Base-by-base conservation (phyloP, 2,329 filamentous ascomycete species). In the Cordyceps javanica region DNA sequence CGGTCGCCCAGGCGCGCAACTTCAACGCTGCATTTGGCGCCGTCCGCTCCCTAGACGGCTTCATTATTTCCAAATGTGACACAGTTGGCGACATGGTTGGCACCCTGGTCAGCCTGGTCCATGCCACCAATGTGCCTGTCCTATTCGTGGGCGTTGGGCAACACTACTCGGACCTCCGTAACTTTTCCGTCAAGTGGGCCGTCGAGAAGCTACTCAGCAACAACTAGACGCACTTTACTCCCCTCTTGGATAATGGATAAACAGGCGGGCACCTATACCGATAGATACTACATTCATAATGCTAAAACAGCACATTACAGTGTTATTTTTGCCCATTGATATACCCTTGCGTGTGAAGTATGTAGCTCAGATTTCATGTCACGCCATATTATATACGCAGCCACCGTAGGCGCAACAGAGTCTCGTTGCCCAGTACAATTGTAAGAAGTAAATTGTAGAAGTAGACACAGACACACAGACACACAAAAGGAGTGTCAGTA, bases 81-180 rank as follows among this genome's bases (percentile, higher is more conserved):
- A 99, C 94, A 0, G 95, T 99, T 38, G 95, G 94, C n/a, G 93
- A 97, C 75, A 97, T 97, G 92, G 91, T 97, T 44, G 91, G 82
- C 64, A 97, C 93, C 3, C 78, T 99, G 62, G 94, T 99, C 61
- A 96, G 90, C 70, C 93, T 99, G 78, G 93, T 99, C 39, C 93
- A 97, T 75, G 93, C 94, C 3, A 99, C 95, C 3, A 91, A 93
- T 28, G 95, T 99, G 46, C 95, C 95, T 0, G 91, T 99, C 21
- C 81, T 97, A 11, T 99, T 99, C 69, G 82, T 99, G 63, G 94
- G 82, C 58, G 83, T 87, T 28, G 85, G 85, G 13, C 85, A 88
- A 71, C 84, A 87, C 66, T 88, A 88, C 67, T 86, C 82, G 41
- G 85, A 88, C 66, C 74, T 88, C 60, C 79, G 85, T 60, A 87